Conservation (phyloP, 441 rosid species). For the Cnidoscolus chayamansa region DNA sequence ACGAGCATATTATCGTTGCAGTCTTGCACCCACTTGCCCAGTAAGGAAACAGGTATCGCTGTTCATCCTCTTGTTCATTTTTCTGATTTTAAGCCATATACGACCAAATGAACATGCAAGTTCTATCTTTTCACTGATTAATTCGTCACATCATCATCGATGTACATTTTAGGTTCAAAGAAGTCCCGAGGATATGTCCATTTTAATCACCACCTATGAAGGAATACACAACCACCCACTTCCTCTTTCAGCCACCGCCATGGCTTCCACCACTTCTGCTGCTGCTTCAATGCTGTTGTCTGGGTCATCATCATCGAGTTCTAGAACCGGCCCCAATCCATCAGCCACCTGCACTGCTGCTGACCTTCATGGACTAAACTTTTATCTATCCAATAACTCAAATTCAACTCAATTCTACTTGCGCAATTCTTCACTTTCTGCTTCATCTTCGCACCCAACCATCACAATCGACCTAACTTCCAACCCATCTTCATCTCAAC, state of each 20-base stretch:
- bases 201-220: slow-evolving; percentile 80
- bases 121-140: too few species aligned
- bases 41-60: slow-evolving; percentile 74
- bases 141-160: background rate
- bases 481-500: slow-evolving; percentile 37
- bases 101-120: too few species aligned
- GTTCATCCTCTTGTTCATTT: background rate
- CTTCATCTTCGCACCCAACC: slow-evolving; percentile 48
- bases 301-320: slow-evolving; percentile 42
- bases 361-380: slow-evolving; percentile 55
- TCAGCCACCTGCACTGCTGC: slow-evolving; percentile 25
- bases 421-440: slow-evolving; percentile 44
- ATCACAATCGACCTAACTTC: slow-evolving; percentile 68
- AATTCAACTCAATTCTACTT: slow-evolving; percentile 42
- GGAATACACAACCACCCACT: slow-evolving; percentile 93
- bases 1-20: slow-evolving; percentile 93
- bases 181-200: slow-evolving; percentile 76
- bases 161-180: slow-evolving; percentile 63
- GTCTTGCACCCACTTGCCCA: slow-evolving; percentile 76
- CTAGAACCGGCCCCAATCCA: slow-evolving; percentile 17
- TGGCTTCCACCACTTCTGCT: slow-evolving; percentile 91
- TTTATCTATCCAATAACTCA: slow-evolving; percentile 54
- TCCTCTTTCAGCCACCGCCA: slow-evolving; percentile 75
- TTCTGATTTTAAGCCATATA: background rate
- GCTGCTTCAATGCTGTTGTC: slow-evolving; percentile 82